Base-by-base conservation (phyloP, 139 green algal species). In the Coelastrella sp. region DNA sequence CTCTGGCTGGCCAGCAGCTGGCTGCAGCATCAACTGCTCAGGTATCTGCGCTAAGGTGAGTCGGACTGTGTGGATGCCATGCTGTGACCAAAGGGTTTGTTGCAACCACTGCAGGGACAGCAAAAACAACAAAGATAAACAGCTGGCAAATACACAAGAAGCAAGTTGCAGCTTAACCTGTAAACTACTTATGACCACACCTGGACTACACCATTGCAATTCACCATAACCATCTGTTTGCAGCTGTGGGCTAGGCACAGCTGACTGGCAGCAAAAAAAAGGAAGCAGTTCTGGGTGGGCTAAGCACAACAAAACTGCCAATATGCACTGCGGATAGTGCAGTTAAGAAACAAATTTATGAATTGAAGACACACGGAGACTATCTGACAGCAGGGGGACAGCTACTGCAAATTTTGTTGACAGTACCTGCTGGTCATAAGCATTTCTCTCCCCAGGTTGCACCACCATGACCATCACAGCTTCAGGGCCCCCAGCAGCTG, bases 401-500 rank as follows among this genome's bases (percentile, higher is more conserved):
- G 11, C 11, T 57, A 57, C 11, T 57, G 45, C 11, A 9, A 9
- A 6, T 6, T n/a, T 32, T 8, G 57, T 60, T 21, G 5, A 94
- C 2, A 17, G 0, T 48, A 81, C 73, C 73, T 81, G 93, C 91
- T 99, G 97, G 85, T 99, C 96, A 71, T 96, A 98, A 45, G 93
- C 89, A 85, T 99, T 99, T 2, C 91, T 79, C 89, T 99, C 97
- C 9, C 90, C 91, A 0, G 95, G 94, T 81, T 99, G 96, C 62
- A 99, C 97, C 34, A 99, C 91, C 87, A 99, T 96, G 32, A 99
- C 78, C 67, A 98, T 91, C 9, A 94, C 91, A 3, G 84, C 87
- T 0, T 85, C 62, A 0, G 21, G 15, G 1, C 79, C 75, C 17
- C 45, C 62, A 45, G 75, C 85, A 38, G 64, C 66, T 27, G 35